Evolutionary conservation across 176 grass and related monocot genomes (phyloP).

Genomic region (Musa beccarii): DNA sequence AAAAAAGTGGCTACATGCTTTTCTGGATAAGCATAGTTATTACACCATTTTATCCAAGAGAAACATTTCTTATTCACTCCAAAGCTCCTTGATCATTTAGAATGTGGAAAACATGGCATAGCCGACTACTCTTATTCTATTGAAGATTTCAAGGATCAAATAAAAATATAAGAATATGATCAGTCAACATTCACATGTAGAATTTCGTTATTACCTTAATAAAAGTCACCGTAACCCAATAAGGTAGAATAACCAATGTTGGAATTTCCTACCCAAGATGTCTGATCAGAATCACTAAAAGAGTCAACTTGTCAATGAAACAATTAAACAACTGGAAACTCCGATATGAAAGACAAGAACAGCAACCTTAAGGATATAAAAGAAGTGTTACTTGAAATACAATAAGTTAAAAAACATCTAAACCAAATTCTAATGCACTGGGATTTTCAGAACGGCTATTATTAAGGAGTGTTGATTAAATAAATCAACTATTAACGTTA

Average conservation of each 20-base stretch:
- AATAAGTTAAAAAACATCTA: too few species aligned
- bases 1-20: too few species aligned
- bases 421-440: too few species aligned
- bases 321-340: background rate
- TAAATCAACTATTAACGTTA: background rate
- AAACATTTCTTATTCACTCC: too few species aligned
- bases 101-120: background rate
- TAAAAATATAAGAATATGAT: background rate
- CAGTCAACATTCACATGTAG: background rate
- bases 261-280: too few species aligned
- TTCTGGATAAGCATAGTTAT: too few species aligned
- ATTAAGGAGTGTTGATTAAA: background rate
- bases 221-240: too few species aligned
- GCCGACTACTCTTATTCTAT: background rate
- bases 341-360: background rate
- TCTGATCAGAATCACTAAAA: background rate
- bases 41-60: too few species aligned
- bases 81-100: background rate
- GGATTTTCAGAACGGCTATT: background rate
- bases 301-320: background rate
- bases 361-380: background rate
- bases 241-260: background rate
- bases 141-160: background rate
- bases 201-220: too few species aligned
- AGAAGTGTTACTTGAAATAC: too few species aligned